These are phyloP conservation scores for Carex littledalei DNA, from an alignment of 176 grass and related monocot genomes.

Conservation along the genomic window DNA sequence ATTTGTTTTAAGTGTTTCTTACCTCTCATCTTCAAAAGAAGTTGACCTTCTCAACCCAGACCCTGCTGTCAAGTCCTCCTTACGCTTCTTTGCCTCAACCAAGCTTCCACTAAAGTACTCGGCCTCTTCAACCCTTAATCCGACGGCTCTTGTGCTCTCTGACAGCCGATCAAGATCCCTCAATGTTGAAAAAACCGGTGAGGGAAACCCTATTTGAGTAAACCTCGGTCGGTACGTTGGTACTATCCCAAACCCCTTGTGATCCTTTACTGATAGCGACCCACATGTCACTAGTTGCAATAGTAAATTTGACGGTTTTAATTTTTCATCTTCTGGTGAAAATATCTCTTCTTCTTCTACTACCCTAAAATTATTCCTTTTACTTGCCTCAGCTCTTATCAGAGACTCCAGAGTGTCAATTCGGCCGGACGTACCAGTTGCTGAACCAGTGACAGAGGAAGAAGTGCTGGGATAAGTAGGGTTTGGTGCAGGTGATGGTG, in stretches of 20 bases:
- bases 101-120: constrained; percentile 59
- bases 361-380: constrained; percentile 53
- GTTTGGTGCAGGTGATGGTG: constrained; percentile 37
- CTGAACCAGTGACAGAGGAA: neutral
- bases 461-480: constrained; percentile 36
- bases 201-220: constrained; percentile 66
- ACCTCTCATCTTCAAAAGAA: constrained; percentile 75
- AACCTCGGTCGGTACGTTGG: constrained; percentile 79
- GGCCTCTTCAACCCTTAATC: constrained; percentile 44
- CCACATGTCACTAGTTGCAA: constrained; percentile 92
- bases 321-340: constrained; percentile 35
- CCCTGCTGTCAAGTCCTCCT: constrained; percentile 35
- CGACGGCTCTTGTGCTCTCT: constrained; percentile 41
- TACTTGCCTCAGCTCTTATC: constrained; percentile 75
- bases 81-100: constrained; percentile 42
- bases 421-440: constrained; percentile 20
- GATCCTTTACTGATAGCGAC: constrained; percentile 78
- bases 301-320: constrained; percentile 80
- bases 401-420: constrained; percentile 88
- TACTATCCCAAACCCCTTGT: constrained; percentile 67
- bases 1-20: constrained; percentile 13
- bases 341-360: constrained; percentile 59
- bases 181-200: constrained; percentile 53
- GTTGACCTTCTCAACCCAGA: constrained; percentile 40
- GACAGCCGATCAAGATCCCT: constrained; percentile 43